These are phyloP conservation scores for Monascus purpureus DNA, from an alignment of 495 filamentous ascomycete species.

Conservation along the genomic window DNA sequence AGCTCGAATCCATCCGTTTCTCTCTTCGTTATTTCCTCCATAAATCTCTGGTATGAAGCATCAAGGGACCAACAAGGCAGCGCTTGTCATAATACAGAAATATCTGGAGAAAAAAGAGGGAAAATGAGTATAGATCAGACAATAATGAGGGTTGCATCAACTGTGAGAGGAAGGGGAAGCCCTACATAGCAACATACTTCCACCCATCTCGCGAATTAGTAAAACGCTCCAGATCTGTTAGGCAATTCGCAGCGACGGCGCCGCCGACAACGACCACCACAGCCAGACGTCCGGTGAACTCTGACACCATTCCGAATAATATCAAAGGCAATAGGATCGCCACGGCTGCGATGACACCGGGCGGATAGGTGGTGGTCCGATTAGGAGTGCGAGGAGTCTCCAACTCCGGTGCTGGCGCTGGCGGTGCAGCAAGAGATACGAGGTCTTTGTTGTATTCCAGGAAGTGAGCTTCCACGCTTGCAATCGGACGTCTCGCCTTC, in stretches of 20 bases:
- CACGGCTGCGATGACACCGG: slow-evolving; percentile 40
- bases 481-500: slow-evolving; percentile 43
- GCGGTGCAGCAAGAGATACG: slow-evolving; percentile 29
- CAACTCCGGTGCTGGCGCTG: background rate
- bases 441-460: slow-evolving; percentile 53
- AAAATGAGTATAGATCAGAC: background rate
- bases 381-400: background rate
- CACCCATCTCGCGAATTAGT: slow-evolving; percentile 28
- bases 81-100: slow-evolving; percentile 28
- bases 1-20: too few relatives aligned
- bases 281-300: slow-evolving; percentile 40
- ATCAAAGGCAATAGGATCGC: slow-evolving; percentile 44
- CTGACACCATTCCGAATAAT: slow-evolving; percentile 37
- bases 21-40: too few relatives aligned
- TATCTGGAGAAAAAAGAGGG: slow-evolving; percentile 16
- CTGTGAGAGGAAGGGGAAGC: background rate
- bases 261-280: slow-evolving; percentile 30
- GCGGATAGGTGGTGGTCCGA: slow-evolving; percentile 21
- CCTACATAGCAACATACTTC: slow-evolving; percentile 27
- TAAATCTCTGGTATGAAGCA: too few relatives aligned
- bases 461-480: slow-evolving; percentile 52
- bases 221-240: slow-evolving; percentile 20
- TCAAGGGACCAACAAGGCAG: slow-evolving; percentile 27
- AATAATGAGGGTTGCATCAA: background rate
- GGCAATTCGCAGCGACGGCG: slow-evolving; percentile 24